These are phyloP conservation scores for Heliocybe sulcata DNA, from an alignment of 1,284 basidiomycete species.

Conservation along the genomic window DNA sequence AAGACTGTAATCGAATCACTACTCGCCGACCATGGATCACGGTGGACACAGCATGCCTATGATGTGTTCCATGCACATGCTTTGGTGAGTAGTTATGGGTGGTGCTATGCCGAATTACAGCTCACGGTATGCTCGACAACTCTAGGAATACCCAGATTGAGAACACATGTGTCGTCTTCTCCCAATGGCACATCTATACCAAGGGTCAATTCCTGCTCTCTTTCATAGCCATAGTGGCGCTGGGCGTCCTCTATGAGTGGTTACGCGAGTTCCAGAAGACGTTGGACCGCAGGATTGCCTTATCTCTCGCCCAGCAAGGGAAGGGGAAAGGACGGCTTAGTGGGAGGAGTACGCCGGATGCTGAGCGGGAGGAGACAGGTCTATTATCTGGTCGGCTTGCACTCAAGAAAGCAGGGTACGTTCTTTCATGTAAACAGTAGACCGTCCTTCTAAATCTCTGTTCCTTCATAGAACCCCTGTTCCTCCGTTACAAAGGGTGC, in stretches of 20 bases:
- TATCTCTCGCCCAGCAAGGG: conserved; percentile 23
- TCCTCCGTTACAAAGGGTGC: conserved; percentile 39
- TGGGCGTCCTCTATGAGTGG: conserved; percentile 72
- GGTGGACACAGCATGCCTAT: conserved; percentile 46
- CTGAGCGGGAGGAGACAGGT: conserved; percentile 42
- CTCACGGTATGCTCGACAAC: not conserved
- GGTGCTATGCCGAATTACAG: not conserved
- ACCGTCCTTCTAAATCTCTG: conserved; percentile 1
- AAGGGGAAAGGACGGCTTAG: conserved; percentile 42
- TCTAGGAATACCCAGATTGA: conserved; percentile 66
- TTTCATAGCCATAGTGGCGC: conserved; percentile 49
- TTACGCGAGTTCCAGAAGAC: conserved; percentile 52
- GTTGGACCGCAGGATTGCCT: conserved; percentile 53
- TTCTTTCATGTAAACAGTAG: conserved; percentile 7
- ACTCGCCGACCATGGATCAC: conserved; percentile 38
- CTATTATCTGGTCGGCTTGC: conserved; percentile 42
- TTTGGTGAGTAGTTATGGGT: conserved; percentile 38
- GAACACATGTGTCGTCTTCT: conserved; percentile 72
- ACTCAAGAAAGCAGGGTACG: conserved; percentile 34
- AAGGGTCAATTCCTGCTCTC: conserved; percentile 50
- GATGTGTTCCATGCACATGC: conserved; percentile 63
- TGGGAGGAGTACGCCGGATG: conserved; percentile 34
- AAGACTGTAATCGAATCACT: not conserved
- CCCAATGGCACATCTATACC: conserved; percentile 64
- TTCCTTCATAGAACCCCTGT: conserved; percentile 32